Evolutionary conservation across 257 asterid species (phyloP), one percentile per base, ranked within the genome.

Genomic region (Solanum bulbocastanum): DNA sequence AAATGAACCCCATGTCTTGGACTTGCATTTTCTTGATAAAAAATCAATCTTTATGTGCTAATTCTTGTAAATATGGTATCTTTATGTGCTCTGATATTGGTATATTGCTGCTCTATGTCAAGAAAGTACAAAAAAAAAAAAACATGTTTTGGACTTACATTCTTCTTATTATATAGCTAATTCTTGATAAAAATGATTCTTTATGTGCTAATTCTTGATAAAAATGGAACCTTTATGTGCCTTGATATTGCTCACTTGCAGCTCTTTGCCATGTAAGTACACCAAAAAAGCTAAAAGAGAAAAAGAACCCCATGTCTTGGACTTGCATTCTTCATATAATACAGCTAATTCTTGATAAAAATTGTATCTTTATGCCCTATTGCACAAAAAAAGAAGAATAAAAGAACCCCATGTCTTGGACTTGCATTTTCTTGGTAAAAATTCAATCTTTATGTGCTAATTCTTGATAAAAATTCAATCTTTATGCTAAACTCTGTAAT

Each of bases 221-320:
- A 52, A 52, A 52, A 52, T 52, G 62, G 62, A 72, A 8, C 10
- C 6, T 69, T 69, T 69, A 30, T 30, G 23, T 69, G 99, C 79
- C 91, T 94, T 30, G 99, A 97, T 88, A 94, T 97, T 73, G 96
- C 98, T 49, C 92, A 90, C 84, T 87, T 96, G 87, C 94, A 93
- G 90, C 96, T 96, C 92, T 93, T 88, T 88, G 98, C 94, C 40
- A 88, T 92, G 92, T 16, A 69, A 92, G 74, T 30, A 14, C 23
- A 52, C 60, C n/a, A 62, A 9, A 25, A 69, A 6, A 30, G 20
- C 8, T 4, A 44, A 23, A 10, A 49, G 5, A 30, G 30, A 30
- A 30, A 30, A 8, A 22, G 13, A 60, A 6, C 25, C 25, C 27
- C 68, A 9, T 60, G 30, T 60, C 30, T 58, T 20, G 68, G 13